These are phyloP conservation scores for Fomes fomentarius DNA, from an alignment of 1,284 basidiomycete genomes.

Conservation along the genomic window DNA sequence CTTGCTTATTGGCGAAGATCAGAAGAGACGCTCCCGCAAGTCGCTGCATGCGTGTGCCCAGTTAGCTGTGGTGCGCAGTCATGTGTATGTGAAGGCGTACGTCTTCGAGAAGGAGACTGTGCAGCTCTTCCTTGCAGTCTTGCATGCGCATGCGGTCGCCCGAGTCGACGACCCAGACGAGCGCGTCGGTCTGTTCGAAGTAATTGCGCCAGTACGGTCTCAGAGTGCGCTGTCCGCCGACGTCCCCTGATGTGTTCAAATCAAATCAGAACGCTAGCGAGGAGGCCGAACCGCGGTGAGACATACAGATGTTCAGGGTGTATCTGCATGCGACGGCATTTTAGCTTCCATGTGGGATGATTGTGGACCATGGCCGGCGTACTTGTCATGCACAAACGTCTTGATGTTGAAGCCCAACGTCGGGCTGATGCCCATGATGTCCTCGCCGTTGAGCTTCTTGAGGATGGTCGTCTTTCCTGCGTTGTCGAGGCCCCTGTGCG, in stretches of 20 bases:
- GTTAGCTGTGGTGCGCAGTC: not conserved
- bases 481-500: constrained; percentile 91
- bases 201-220: constrained; percentile 99
- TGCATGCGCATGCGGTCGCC: constrained; percentile 87
- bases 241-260: constrained; percentile 79
- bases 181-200: constrained; percentile 97
- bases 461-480: constrained; percentile 99
- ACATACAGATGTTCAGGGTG: constrained; percentile 91
- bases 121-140: constrained; percentile 90
- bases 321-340: constrained; percentile 54
- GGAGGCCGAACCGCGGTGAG: not conserved
- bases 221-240: constrained; percentile 94
- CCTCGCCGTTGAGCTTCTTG: constrained; percentile 91
- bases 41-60: constrained; percentile 54
- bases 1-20: constrained; percentile 99
- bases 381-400: constrained; percentile 90
- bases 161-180: constrained; percentile 99
- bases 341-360: not conserved
- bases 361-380: constrained; percentile 39
- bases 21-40: constrained; percentile 93
- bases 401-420: constrained; percentile 99
- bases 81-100: constrained; percentile 44
- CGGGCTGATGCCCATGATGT: constrained; percentile 86
- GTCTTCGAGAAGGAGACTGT: constrained; percentile 87
- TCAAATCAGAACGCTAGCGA: constrained; percentile 5